phyloP scores from a whole-genome alignment of 805 yeast species.

The Lipomyces orientalis region DNA sequence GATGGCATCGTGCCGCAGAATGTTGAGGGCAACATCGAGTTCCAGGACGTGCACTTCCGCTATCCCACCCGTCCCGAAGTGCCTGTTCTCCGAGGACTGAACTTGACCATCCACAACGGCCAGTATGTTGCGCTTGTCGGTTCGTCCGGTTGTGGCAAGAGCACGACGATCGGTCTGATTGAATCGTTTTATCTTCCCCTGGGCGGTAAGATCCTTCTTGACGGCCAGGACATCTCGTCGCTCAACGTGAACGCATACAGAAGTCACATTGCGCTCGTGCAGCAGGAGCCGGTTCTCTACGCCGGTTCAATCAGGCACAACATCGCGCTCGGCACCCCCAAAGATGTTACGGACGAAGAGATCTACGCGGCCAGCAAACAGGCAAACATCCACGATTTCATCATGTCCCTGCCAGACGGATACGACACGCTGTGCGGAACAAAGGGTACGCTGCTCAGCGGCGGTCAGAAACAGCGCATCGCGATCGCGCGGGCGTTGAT shows the following conservation, averaged over 20 bases:
- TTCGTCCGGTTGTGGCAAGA: conserved; percentile 66
- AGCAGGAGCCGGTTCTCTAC: conserved; percentile 66
- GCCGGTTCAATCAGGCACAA: conserved; percentile 83
- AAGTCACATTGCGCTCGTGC: conserved; percentile 61
- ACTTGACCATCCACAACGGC: conserved; percentile 64
- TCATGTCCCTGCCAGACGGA: conserved; percentile 57
- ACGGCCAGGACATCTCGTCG: conserved; percentile 56
- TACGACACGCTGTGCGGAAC: conserved; percentile 57
- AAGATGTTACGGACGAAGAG: conserved; percentile 48
- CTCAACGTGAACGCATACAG: conserved; percentile 60
- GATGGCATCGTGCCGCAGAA: conserved; percentile 42
- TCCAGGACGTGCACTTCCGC: conserved; percentile 48
- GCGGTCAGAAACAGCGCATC: conserved; percentile 69
- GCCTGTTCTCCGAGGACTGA: conserved; percentile 40
- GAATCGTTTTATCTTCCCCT: conserved; percentile 60
- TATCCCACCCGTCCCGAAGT: conserved; percentile 45
- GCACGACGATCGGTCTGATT: conserved; percentile 57
- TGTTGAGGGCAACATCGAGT: conserved; percentile 57
- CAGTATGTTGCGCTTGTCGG: conserved; percentile 91
- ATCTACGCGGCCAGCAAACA: conserved; percentile 52
- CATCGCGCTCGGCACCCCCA: conserved; percentile 52
- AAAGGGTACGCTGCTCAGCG: conserved; percentile 61
- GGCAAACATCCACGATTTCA: conserved; percentile 60
- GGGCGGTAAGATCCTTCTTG: conserved; percentile 57
- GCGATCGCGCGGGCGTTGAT: conserved; percentile 69